phyloP scores from a whole-genome alignment of 2,329 filamentous ascomycete genomes.

The Hypoxylon sp. region DNA sequence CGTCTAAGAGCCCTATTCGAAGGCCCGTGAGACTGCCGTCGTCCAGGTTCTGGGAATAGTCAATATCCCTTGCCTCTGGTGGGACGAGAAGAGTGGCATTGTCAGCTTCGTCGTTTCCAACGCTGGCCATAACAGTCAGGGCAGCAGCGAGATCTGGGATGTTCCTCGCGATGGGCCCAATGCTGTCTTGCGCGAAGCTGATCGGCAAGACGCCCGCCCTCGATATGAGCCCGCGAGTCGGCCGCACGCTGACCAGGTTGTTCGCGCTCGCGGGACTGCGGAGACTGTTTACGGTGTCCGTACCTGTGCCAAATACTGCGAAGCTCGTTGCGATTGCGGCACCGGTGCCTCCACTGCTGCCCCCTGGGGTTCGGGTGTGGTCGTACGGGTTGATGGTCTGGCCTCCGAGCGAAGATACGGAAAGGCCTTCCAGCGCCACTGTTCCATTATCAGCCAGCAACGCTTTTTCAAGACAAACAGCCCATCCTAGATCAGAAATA shows the following conservation, averaged over 20 bases:
- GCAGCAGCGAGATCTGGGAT: constrained; percentile 59
- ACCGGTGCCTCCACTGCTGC: constrained; percentile 69
- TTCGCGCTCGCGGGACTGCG: constrained; percentile 69
- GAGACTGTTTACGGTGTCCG: constrained; percentile 69
- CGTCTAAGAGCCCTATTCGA: constrained; percentile 50
- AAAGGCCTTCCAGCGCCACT: constrained; percentile 68
- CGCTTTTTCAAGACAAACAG: not conserved
- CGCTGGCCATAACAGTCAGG: constrained; percentile 60
- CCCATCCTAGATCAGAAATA: not conserved
- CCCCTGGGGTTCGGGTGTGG: constrained; percentile 66
- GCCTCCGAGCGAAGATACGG: constrained; percentile 68
- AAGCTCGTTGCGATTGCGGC: constrained; percentile 64
- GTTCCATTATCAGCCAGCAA: constrained; percentile 10
- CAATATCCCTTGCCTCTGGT: constrained; percentile 47
- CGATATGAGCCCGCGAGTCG: constrained; percentile 61
- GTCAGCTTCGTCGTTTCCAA: constrained; percentile 59
- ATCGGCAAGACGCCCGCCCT: constrained; percentile 62
- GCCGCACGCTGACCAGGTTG: constrained; percentile 65
- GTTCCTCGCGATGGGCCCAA: constrained; percentile 62
- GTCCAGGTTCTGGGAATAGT: constrained; percentile 55
- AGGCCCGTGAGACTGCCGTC: constrained; percentile 40
- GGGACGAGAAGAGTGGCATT: constrained; percentile 61
- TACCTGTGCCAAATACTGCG: constrained; percentile 65
- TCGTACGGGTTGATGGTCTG: constrained; percentile 73
- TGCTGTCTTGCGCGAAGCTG: constrained; percentile 62